phyloP scores from a whole-genome alignment of 2,329 filamentous ascomycete species.

The Aspergillus intermedius region DNA sequence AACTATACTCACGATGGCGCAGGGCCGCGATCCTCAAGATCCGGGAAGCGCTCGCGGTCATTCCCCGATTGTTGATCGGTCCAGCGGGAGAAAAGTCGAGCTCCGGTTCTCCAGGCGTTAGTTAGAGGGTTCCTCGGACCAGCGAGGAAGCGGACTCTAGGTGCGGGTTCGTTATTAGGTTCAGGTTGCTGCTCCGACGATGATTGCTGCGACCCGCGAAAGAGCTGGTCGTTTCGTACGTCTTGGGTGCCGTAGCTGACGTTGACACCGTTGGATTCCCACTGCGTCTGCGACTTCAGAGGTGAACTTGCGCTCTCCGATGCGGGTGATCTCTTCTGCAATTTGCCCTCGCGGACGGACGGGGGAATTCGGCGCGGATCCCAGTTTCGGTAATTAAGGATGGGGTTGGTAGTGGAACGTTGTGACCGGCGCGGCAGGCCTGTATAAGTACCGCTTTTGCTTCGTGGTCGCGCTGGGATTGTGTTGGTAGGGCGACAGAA shows the following conservation, averaged over 20 bases:
- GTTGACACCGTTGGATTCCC: constrained; percentile 27
- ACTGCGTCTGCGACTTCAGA: constrained; percentile 12
- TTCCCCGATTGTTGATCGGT: constrained; percentile 6
- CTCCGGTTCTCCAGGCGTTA: constrained; percentile 19
- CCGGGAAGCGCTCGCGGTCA: not conserved
- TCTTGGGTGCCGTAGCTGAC: constrained; percentile 23
- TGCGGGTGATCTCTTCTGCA: constrained; percentile 22
- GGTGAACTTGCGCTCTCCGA: constrained; percentile 12
- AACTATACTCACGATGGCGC: not conserved
- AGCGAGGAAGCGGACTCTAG: constrained; percentile 14
- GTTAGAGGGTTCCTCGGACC: constrained; percentile 21
- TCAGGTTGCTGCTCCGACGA: not conserved
- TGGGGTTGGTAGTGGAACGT: constrained; percentile 16
- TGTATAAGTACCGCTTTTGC: constrained; percentile 15
- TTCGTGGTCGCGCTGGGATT: constrained; percentile 16
- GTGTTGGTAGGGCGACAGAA: constrained; percentile 9
- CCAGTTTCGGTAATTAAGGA: constrained; percentile 12
- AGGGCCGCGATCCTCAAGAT: not conserved
- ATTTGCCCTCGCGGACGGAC: constrained; percentile 9
- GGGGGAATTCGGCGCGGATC: constrained; percentile 15
- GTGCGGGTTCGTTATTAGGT: not conserved
- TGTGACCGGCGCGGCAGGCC: constrained; percentile 14
- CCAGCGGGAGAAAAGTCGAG: constrained; percentile 19
- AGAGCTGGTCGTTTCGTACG: constrained; percentile 6
- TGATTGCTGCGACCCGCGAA: not conserved